These are phyloP conservation scores for Cryoendolithus antarcticus DNA, from an alignment of 2,329 filamentous ascomycete species.

Conservation along the genomic window DNA sequence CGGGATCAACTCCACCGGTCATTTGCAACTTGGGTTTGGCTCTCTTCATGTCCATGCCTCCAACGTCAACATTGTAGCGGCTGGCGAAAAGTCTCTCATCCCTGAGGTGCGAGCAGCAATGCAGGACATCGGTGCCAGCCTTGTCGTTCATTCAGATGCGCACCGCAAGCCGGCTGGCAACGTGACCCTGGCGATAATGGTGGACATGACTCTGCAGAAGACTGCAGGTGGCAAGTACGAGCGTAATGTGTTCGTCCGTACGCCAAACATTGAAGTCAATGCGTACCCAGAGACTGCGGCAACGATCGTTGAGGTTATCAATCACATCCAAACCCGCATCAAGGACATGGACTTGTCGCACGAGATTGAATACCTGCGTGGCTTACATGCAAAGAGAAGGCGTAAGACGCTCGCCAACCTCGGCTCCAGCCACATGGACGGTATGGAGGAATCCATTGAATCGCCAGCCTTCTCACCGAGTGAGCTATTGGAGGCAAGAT, in stretches of 20 bases:
- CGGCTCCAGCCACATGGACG: slow-evolving; percentile 1
- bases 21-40: slow-evolving; percentile 63
- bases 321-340: slow-evolving; percentile 82
- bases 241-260: slow-evolving; percentile 65
- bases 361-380: slow-evolving; percentile 73
- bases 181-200: slow-evolving; percentile 56
- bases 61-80: slow-evolving; percentile 13
- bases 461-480: slow-evolving; percentile 38
- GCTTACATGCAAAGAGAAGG: slow-evolving; percentile 56
- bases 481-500: slow-evolving; percentile 59
- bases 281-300: slow-evolving; percentile 82
- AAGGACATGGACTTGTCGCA: slow-evolving; percentile 80
- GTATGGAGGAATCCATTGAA: background rate
- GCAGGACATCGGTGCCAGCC: slow-evolving; percentile 60
- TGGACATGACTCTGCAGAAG: slow-evolving; percentile 60
- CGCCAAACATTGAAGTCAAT: slow-evolving; percentile 65
- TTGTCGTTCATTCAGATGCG: slow-evolving; percentile 47
- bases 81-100: slow-evolving; percentile 28
- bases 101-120: slow-evolving; percentile 70
- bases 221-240: slow-evolving; percentile 51
- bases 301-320: slow-evolving; percentile 75
- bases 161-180: slow-evolving; percentile 61
- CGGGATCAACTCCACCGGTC: slow-evolving; percentile 44
- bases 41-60: slow-evolving; percentile 39
- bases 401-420: background rate